Evolutionary conservation across 768 basidiomycete genomes (phyloP), one percentile per base, ranked within the genome.

Genomic region (Neoboletus subvelutipes): DNA sequence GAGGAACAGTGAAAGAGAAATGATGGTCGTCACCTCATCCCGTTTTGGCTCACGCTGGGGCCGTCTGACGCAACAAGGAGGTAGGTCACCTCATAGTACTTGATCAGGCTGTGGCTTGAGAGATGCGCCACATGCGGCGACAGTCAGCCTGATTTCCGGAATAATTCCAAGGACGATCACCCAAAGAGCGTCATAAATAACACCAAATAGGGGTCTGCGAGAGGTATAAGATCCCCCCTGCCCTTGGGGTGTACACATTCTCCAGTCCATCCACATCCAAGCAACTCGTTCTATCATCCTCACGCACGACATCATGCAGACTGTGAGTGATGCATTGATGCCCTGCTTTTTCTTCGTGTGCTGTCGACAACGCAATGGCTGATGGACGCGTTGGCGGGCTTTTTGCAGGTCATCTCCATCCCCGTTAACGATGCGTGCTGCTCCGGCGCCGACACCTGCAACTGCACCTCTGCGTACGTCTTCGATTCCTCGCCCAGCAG

Each of bases 391-490:
- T n/a, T 26, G n/a, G n/a, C n/a, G 24, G 5, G 11, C 24, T 36
- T 31, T 11, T 24, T 22, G 15, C 22, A 62, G 60, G 17, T 53
- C 45, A 52, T 18, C 48, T 39, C 62, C 17, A 42, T 54, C 51
- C 65, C 49, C 24, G 60, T 65, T 12, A 59, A 67, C 54, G 48
- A 64, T 37, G 56, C 65, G 29, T 66, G 65, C 62, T 67, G 65
- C 50, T 45, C 49, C 20, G 15, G n/a, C 20, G 10, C 45, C 36
- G 18, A 45, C 0, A 10, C 18, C 4, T 67, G 65, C 56, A 50
- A 22, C 12, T 67, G 65, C 55, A 33, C 43, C 33, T 55, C 62
- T 2, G 45, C 31, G 62, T 60, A 52, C 0, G 54, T 54, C 17
- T 20, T 4, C n/a, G 2, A 33, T 43, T 28, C n/a, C 39, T 41